A percentile compares a stretch with the other conserved stretches of the same genome.
phyloP scores from a whole-genome alignment of 2,329 filamentous ascomycete genomes.

The Apiospora saccharicola region DNA sequence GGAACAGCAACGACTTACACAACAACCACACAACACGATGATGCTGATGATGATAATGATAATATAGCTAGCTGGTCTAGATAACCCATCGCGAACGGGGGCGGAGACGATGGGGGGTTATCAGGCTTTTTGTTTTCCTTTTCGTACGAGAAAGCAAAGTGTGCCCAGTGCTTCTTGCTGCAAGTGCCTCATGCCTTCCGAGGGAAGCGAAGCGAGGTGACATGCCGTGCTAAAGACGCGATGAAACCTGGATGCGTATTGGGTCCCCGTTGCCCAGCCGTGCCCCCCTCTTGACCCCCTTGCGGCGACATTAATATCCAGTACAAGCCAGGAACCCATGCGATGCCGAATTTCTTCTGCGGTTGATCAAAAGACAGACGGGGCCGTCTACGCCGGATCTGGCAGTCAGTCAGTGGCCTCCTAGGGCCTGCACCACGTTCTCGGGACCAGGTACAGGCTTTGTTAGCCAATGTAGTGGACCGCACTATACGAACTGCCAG shows the following conservation, averaged over 20 bases:
- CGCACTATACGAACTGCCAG: constrained; percentile 20
- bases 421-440: neutral
- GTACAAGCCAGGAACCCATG: neutral
- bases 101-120: constrained; percentile 3
- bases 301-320: constrained; percentile 15
- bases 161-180: constrained; percentile 3
- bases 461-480: too few relatives aligned
- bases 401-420: neutral
- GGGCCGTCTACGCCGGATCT: constrained; percentile 1
- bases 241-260: constrained; percentile 4
- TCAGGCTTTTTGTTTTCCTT: constrained; percentile 15
- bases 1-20: constrained; percentile 9
- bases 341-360: constrained; percentile 4
- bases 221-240: constrained; percentile 7
- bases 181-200: neutral
- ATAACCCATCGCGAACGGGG: neutral
- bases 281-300: constrained; percentile 4
- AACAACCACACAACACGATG: neutral
- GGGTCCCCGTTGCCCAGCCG: neutral
- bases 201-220: constrained; percentile 2
- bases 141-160: constrained; percentile 10
- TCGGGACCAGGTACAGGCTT: neutral
- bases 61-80: constrained; percentile 4
- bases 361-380: neutral
- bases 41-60: neutral